Conservation (phyloP, 148 eudicot genomes). For the Chenopodium berlandieri region DNA sequence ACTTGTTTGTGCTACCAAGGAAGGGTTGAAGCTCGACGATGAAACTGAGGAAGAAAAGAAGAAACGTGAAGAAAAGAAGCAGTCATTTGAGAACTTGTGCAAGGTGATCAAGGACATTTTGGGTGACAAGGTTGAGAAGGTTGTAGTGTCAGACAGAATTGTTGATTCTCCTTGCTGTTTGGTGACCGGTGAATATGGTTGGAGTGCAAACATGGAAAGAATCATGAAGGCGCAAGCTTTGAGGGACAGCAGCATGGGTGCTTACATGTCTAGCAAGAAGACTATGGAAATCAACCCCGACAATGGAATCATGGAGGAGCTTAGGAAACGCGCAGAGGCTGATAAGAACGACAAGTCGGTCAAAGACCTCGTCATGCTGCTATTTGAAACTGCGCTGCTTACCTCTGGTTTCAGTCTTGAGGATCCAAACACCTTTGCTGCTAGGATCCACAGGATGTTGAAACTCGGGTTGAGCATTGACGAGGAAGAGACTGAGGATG, state of each 20-base stretch:
- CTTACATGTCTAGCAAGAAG: slow-evolving; percentile 96
- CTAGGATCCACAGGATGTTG: slow-evolving; percentile 86
- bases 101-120: slow-evolving; percentile 79
- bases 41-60: slow-evolving; percentile 82
- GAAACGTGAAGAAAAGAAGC: slow-evolving; percentile 75
- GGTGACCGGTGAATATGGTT: slow-evolving; percentile 90
- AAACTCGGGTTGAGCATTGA: slow-evolving; percentile 84
- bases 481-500: slow-evolving; percentile 60
- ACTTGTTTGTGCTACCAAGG: slow-evolving; percentile 83
- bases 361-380: slow-evolving; percentile 73
- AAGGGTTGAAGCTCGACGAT: slow-evolving; percentile 77
- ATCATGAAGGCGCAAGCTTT: slow-evolving; percentile 94
- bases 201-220: slow-evolving; percentile 95
- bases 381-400: slow-evolving; percentile 77
- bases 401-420: slow-evolving; percentile 88
- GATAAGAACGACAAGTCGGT: slow-evolving; percentile 93
- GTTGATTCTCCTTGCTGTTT: slow-evolving; percentile 91
- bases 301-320: slow-evolving; percentile 87
- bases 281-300: slow-evolving; percentile 93
- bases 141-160: slow-evolving; percentile 78
- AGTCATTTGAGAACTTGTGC: slow-evolving; percentile 81
- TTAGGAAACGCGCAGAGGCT: slow-evolving; percentile 82
- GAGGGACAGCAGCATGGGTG: slow-evolving; percentile 81
- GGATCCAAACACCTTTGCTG: slow-evolving; percentile 70
- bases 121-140: slow-evolving; percentile 85